phyloP scores from a whole-genome alignment of 768 basidiomycete genomes.

The Pulveroboletus sp. region DNA sequence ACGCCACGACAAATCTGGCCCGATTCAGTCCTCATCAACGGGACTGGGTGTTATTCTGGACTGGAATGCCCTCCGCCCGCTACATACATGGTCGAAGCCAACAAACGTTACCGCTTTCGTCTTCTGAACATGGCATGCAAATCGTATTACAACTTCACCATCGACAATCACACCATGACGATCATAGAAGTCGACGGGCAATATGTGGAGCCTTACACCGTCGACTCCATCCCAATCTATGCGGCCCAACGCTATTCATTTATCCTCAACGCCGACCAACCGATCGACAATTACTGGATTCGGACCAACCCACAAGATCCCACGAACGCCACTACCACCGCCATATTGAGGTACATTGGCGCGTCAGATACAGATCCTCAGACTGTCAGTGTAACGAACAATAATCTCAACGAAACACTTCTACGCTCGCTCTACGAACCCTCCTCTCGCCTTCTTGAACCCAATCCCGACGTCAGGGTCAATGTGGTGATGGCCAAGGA shows the following conservation, averaged over 20 bases:
- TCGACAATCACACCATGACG: conserved; percentile 28
- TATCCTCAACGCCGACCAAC: conserved; percentile 39
- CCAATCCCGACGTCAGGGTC: conserved; percentile 19
- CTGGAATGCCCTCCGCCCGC: conserved; percentile 19
- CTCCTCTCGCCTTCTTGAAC: conserved; percentile 5
- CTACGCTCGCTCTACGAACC: conserved; percentile 16
- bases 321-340: conserved; percentile 11
- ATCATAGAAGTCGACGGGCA: conserved; percentile 44
- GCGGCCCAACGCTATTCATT: conserved; percentile 47
- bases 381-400: not conserved
- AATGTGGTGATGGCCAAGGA: conserved; percentile 12
- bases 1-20: conserved; percentile 15
- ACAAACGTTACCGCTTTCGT: conserved; percentile 39
- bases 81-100: conserved; percentile 32
- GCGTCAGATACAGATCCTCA: conserved; percentile 15
- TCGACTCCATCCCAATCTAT: conserved; percentile 36
- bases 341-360: conserved; percentile 17
- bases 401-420: conserved; percentile 14
- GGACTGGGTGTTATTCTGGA: conserved; percentile 34
- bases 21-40: conserved; percentile 41
- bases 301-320: conserved; percentile 22
- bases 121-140: conserved; percentile 36
- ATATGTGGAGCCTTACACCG: conserved; percentile 37
- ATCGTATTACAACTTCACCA: conserved; percentile 26
- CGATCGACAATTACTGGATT: conserved; percentile 40